These are phyloP conservation scores for Pleurotus pulmonarius DNA, from an alignment of 768 basidiomycete genomes.

Conservation along the genomic window DNA sequence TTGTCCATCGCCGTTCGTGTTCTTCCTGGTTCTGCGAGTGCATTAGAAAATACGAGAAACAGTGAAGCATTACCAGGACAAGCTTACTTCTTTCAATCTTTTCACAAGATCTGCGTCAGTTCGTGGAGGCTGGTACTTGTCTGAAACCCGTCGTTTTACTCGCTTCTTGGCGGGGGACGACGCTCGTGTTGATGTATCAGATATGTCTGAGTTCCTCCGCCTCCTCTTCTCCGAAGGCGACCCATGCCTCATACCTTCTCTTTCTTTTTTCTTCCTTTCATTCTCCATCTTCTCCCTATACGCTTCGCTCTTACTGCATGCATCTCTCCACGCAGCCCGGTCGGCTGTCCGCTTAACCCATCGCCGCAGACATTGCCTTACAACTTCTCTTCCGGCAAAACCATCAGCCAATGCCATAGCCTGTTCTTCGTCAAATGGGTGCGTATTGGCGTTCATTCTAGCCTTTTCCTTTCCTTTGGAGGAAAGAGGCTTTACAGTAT, in stretches of 20 bases:
- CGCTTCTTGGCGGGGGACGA: constrained; percentile 33
- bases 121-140: constrained; percentile 46
- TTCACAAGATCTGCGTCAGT: constrained; percentile 64
- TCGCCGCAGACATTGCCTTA: constrained; percentile 36
- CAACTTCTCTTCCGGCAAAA: constrained; percentile 37
- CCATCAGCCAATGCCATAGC: constrained; percentile 36
- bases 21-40: constrained; percentile 62
- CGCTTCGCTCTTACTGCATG: constrained; percentile 53
- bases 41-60: constrained; percentile 11
- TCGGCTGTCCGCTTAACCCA: constrained; percentile 48
- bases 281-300: constrained; percentile 51
- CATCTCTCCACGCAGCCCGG: constrained; percentile 56
- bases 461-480: constrained; percentile 9
- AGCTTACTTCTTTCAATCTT: constrained; percentile 64
- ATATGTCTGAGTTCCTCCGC: constrained; percentile 23
- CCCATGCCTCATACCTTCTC: constrained; percentile 10
- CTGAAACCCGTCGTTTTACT: constrained; percentile 33
- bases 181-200: constrained; percentile 11
- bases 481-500: not conserved
- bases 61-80: constrained; percentile 12
- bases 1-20: constrained; percentile 70
- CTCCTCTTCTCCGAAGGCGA: constrained; percentile 30
- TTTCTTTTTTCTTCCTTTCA: constrained; percentile 17
- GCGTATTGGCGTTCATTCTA: not conserved
- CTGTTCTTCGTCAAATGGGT: constrained; percentile 16